Evolutionary conservation across 495 filamentous ascomycete genomes (phyloP).

Genomic region (Pyronema domesticum): DNA sequence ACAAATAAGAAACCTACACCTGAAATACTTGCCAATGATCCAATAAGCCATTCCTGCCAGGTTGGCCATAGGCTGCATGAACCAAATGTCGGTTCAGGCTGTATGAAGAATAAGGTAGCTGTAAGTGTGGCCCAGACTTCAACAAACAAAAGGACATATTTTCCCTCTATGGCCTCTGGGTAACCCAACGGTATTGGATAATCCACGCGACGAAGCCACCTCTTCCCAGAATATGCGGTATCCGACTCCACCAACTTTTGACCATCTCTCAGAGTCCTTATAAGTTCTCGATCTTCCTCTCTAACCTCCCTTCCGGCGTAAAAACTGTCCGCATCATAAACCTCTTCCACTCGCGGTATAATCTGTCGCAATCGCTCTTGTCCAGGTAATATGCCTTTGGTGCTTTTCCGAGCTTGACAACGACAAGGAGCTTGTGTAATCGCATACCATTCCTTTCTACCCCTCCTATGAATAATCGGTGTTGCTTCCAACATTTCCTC

Average conservation of each 20-base stretch:
- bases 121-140: too few relatives aligned
- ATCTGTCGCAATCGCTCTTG: background rate
- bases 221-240: background rate
- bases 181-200: background rate
- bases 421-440: background rate
- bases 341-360: background rate
- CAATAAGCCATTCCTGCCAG: too few relatives aligned
- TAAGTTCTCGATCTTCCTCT: background rate
- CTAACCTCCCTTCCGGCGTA: background rate
- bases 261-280: background rate
- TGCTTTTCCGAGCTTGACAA: background rate
- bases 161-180: background rate
- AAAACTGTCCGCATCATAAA: background rate
- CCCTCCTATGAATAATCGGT: background rate
- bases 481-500: background rate
- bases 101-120: too few relatives aligned
- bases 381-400: background rate
- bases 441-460: background rate
- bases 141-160: too few relatives aligned
- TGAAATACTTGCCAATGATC: too few relatives aligned
- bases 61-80: too few relatives aligned
- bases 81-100: too few relatives aligned
- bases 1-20: too few relatives aligned
- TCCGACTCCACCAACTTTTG: background rate
- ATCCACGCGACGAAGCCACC: background rate